These are phyloP conservation scores for Colletotrichum zoysiae DNA, from an alignment of 2,329 filamentous ascomycete species.

Conservation along the genomic window DNA sequence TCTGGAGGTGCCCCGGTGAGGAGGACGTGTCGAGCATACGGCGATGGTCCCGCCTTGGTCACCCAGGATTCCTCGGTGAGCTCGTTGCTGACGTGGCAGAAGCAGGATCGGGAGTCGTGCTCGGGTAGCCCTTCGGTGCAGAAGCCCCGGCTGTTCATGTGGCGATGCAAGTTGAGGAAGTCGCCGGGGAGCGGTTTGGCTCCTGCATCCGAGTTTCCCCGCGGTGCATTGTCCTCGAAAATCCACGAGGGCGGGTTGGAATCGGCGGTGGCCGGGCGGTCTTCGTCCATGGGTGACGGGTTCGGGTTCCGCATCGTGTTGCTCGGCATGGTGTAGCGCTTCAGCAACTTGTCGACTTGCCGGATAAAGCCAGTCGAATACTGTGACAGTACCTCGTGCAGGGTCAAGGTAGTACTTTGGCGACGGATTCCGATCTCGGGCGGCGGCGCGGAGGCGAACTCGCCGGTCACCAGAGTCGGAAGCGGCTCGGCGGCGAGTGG, in stretches of 20 bases:
- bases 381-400: constrained; percentile 50
- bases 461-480: constrained; percentile 27
- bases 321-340: constrained; percentile 53
- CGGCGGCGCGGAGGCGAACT: constrained; percentile 15
- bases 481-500: constrained; percentile 18
- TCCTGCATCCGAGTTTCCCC: constrained; percentile 30
- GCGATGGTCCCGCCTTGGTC: constrained; percentile 45
- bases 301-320: constrained; percentile 43
- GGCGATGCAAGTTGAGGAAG: constrained; percentile 55
- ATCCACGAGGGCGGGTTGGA: constrained; percentile 46
- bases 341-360: constrained; percentile 55
- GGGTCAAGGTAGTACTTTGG: constrained; percentile 54
- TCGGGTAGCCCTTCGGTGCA: constrained; percentile 45
- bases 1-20: constrained; percentile 31
- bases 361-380: constrained; percentile 52
- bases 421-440: constrained; percentile 48
- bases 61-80: constrained; percentile 49
- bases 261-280: constrained; percentile 35
- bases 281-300: constrained; percentile 46
- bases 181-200: constrained; percentile 61
- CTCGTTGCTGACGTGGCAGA: constrained; percentile 47
- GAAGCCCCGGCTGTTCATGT: constrained; percentile 31
- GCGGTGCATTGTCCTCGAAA: constrained; percentile 48
- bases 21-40: constrained; percentile 33
- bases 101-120: constrained; percentile 47